phyloP scores from a whole-genome alignment of 345 rosid species.

The Camelina laxa region DNA sequence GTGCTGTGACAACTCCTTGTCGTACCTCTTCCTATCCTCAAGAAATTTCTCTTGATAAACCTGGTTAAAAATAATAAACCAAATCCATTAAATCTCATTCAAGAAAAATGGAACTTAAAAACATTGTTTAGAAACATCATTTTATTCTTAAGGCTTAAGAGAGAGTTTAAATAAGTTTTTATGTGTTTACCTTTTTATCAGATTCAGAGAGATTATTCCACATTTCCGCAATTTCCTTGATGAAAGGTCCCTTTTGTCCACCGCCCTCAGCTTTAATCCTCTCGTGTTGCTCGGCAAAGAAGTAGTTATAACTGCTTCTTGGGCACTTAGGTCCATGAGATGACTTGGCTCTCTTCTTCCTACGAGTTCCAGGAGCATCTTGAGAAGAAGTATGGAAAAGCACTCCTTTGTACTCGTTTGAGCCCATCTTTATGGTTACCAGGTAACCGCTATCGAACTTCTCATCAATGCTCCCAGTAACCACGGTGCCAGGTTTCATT shows the following conservation, averaged over 20 bases:
- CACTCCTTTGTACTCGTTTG: slow-evolving; percentile 67
- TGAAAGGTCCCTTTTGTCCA: not conserved
- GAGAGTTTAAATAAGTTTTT: not conserved
- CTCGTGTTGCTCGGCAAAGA: not conserved
- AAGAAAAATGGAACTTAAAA: not conserved
- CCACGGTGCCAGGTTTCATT: slow-evolving; percentile 54
- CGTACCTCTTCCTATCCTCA: slow-evolving; percentile 13
- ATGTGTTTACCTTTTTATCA: slow-evolving; percentile 16
- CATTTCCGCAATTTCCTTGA: not conserved
- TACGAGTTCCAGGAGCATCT: slow-evolving; percentile 35
- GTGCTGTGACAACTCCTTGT: not conserved
- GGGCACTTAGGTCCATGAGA: slow-evolving; percentile 25
- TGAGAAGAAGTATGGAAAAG: slow-evolving; percentile 59
- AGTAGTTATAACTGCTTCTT: slow-evolving; percentile 32
- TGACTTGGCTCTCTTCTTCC: slow-evolving; percentile 9
- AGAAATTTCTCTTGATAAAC: not conserved
- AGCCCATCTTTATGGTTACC: slow-evolving; percentile 60
- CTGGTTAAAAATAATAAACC: not conserved
- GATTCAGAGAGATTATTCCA: slow-evolving; percentile 26
- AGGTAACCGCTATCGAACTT: slow-evolving; percentile 74
- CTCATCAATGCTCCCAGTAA: slow-evolving; percentile 69
- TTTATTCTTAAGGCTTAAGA: not conserved
- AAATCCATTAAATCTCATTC: slow-evolving; percentile 2
- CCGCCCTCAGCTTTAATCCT: not conserved
- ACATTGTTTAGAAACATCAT: not conserved